Conservation (phyloP, 2,329 filamentous ascomycete genomes). For the Diaporthe destruens region DNA sequence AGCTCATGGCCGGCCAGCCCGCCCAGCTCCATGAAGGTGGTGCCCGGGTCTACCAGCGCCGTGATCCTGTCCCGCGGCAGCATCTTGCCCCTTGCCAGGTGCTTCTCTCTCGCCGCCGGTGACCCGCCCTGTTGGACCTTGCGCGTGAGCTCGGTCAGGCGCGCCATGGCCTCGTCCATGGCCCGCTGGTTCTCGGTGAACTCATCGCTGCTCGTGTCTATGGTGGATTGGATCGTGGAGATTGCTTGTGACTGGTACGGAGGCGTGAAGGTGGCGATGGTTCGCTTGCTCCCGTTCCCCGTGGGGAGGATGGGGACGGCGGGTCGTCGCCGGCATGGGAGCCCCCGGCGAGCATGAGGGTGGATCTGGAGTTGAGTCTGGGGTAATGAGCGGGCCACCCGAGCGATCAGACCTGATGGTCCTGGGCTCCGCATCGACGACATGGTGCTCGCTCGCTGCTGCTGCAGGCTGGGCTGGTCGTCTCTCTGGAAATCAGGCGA, state of each 20-base stretch:
- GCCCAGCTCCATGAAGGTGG: conserved; percentile 92
- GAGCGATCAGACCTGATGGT: conserved; percentile 27
- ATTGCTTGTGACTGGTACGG: conserved; percentile 86
- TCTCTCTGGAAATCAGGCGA: conserved; percentile 5
- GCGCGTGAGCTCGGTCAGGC: conserved; percentile 77
- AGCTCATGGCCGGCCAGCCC: conserved; percentile 89
- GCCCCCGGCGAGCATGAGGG: conserved; percentile 28
- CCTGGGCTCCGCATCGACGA: conserved; percentile 32
- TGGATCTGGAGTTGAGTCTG: conserved; percentile 37
- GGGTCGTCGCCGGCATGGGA: conserved; percentile 39
- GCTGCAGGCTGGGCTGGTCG: conserved; percentile 19
- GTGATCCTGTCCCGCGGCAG: conserved; percentile 90
- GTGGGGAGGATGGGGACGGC: conserved; percentile 43
- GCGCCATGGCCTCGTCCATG: conserved; percentile 80
- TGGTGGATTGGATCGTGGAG: conserved; percentile 79
- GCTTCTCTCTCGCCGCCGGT: conserved; percentile 87
- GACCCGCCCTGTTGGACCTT: conserved; percentile 82
- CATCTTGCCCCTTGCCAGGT: conserved; percentile 92
- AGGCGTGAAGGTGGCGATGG: conserved; percentile 82
- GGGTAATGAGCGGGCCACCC: conserved; percentile 39
- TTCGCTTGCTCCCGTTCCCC: conserved; percentile 48
- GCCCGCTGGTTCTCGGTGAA: conserved; percentile 84
- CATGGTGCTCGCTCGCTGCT: conserved; percentile 26
- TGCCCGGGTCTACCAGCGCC: conserved; percentile 88
- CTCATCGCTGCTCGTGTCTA: conserved; percentile 82